Evolutionary conservation across 2,329 filamentous ascomycete species (phyloP).

Genomic region (Sporothrix pallida): DNA sequence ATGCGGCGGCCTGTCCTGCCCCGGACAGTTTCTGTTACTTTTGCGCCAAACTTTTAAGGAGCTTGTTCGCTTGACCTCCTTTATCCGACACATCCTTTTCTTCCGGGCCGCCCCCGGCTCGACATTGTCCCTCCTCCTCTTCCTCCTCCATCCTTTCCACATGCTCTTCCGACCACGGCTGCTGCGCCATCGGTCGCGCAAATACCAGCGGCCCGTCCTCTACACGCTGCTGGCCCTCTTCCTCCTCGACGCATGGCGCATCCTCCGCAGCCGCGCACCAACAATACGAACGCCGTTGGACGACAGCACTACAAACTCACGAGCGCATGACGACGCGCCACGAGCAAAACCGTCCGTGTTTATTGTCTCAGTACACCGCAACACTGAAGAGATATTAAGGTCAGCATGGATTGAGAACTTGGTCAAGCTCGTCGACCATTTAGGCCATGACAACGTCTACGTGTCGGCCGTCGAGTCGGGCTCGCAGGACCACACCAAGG

Average conservation of each 20-base stretch:
- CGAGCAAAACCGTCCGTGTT: constrained; percentile 55
- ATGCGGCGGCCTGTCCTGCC: constrained; percentile 28
- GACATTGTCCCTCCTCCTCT: neutral
- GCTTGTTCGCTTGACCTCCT: no score
- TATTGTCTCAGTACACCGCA: constrained; percentile 72
- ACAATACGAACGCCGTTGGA: constrained; percentile 28
- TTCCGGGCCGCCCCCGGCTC: neutral
- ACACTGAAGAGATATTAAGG: constrained; percentile 65
- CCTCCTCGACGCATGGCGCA: constrained; percentile 43
- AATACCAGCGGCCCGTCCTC: constrained; percentile 46
- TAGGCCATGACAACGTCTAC: constrained; percentile 68
- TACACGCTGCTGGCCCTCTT: constrained; percentile 45
- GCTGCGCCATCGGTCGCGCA: constrained; percentile 40
- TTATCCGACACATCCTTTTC: neutral
- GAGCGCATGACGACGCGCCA: neutral
- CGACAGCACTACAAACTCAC: constrained; percentile 11
- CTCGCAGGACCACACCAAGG: constrained; percentile 70
- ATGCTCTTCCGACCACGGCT: constrained; percentile 48
- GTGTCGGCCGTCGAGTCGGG: constrained; percentile 71
- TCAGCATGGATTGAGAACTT: constrained; percentile 66
- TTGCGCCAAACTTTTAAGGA: neutral
- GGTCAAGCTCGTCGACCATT: constrained; percentile 58
- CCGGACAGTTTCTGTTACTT: constrained; percentile 8
- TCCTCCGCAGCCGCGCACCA: constrained; percentile 34
- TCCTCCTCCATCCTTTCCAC: neutral